phyloP scores from a whole-genome alignment of 805 yeast genomes.

The Candida golubevii region DNA sequence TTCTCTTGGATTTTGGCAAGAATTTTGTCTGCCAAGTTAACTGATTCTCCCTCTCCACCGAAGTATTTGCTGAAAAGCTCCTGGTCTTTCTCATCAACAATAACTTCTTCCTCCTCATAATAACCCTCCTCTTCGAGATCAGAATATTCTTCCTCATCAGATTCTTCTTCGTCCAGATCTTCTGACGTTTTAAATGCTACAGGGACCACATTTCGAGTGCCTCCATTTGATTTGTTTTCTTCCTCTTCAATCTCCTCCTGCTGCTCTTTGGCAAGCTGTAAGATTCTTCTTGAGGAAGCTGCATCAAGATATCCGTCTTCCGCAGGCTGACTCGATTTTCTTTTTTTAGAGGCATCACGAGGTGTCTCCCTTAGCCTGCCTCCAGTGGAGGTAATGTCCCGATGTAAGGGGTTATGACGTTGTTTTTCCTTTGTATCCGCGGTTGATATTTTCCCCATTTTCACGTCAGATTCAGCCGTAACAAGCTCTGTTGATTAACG shows the following conservation, averaged over 20 bases:
- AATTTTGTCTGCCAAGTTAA: conserved; percentile 87
- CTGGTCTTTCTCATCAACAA: conserved; percentile 76
- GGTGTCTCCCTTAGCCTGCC: conserved; percentile 58
- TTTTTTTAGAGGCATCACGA: conserved; percentile 23
- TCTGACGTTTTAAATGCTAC: neutral
- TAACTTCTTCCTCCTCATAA: conserved; percentile 52
- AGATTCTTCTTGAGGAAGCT: conserved; percentile 73
- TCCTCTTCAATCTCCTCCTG: conserved; percentile 76
- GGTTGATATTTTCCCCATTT: conserved; percentile 58
- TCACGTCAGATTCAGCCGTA: no score
- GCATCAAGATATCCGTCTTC: conserved; percentile 73
- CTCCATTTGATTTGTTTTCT: conserved; percentile 42
- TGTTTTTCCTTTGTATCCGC: conserved; percentile 49
- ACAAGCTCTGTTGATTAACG: no score
- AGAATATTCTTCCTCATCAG: conserved; percentile 49
- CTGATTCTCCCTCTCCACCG: conserved; percentile 34
- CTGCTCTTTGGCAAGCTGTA: conserved; percentile 87
- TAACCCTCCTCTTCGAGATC: conserved; percentile 42
- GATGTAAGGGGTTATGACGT: conserved; percentile 78
- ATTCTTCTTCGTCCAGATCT: conserved; percentile 31
- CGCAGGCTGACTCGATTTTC: conserved; percentile 32
- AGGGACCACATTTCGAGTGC: neutral
- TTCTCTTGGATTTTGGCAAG: conserved; percentile 84
- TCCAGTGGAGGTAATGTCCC: conserved; percentile 68
- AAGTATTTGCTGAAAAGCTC: conserved; percentile 78